These are phyloP conservation scores for Fusarium nurragi DNA, from an alignment of 2,329 filamentous ascomycete species.

Conservation along the genomic window DNA sequence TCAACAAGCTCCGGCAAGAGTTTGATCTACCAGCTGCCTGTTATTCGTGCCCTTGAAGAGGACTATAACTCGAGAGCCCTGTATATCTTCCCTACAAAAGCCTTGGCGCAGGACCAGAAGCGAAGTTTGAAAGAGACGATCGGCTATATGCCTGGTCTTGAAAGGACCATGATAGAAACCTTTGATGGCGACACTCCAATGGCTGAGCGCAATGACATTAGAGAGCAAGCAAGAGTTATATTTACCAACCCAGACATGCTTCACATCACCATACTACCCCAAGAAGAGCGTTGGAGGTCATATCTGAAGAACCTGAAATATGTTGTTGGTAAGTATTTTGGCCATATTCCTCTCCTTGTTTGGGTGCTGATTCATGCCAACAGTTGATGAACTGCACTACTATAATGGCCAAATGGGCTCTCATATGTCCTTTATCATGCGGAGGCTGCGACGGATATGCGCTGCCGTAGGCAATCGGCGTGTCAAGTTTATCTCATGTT, in stretches of 20 bases:
- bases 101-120: conserved; percentile 91
- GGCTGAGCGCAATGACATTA: conserved; percentile 77
- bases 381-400: conserved; percentile 88
- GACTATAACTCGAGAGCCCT: conserved; percentile 83
- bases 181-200: conserved; percentile 96
- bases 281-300: conserved; percentile 87
- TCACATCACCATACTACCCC: conserved; percentile 90
- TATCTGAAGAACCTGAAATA: conserved; percentile 91
- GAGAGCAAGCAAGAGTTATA: conserved; percentile 89
- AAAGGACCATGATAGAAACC: conserved; percentile 83
- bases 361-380: conserved; percentile 3
- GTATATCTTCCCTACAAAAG: conserved; percentile 99
- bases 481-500: conserved; percentile 94
- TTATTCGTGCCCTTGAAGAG: conserved; percentile 84
- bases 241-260: conserved; percentile 99
- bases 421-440: conserved; percentile 95
- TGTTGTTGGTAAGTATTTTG: conserved; percentile 70
- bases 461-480: conserved; percentile 86
- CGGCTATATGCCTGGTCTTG: conserved; percentile 79
- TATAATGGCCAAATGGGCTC: conserved; percentile 96
- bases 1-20: conserved; percentile 98
- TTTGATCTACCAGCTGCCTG: conserved; percentile 95
- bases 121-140: conserved; percentile 88
- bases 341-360: background rate
- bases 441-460: conserved; percentile 85